Evolutionary conservation across 441 rosid genomes (phyloP).

Genomic region (Kokia cookei): DNA sequence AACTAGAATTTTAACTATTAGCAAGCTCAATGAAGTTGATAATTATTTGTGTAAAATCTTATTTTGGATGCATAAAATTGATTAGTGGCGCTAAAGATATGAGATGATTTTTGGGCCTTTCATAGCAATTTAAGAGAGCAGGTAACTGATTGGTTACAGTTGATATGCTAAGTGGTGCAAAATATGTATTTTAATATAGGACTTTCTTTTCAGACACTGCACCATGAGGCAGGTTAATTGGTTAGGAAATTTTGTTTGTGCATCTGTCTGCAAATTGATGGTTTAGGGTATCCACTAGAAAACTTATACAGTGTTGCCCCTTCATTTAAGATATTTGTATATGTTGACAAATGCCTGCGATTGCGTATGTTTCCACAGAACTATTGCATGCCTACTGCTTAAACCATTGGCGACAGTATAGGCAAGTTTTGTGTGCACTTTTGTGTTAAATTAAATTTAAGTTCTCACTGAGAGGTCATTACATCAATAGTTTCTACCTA

Average conservation of each 20-base stretch:
- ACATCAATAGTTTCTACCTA: background rate
- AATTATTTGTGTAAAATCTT: background rate
- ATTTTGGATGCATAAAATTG: background rate
- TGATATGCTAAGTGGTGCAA: background rate
- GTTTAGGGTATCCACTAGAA: background rate
- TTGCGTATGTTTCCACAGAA: background rate
- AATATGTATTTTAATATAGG: background rate
- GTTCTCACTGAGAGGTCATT: background rate
- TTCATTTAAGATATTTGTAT: background rate
- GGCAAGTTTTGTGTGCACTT: background rate
- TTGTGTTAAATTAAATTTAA: background rate
- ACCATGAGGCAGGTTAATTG: background rate
- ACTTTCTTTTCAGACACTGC: background rate
- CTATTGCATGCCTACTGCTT: background rate
- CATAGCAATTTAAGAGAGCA: background rate
- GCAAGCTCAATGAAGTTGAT: background rate
- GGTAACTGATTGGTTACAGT: background rate
- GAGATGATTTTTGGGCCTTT: background rate
- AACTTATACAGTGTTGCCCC: background rate
- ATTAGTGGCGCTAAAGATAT: background rate
- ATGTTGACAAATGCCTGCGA: background rate
- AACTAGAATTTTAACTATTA: background rate
- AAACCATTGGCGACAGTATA: background rate
- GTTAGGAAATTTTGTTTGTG: background rate
- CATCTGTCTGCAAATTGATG: conserved; percentile 2